These are phyloP conservation scores for Mycena olivaceomarginata DNA, from an alignment of 768 basidiomycete genomes.

Conservation along the genomic window DNA sequence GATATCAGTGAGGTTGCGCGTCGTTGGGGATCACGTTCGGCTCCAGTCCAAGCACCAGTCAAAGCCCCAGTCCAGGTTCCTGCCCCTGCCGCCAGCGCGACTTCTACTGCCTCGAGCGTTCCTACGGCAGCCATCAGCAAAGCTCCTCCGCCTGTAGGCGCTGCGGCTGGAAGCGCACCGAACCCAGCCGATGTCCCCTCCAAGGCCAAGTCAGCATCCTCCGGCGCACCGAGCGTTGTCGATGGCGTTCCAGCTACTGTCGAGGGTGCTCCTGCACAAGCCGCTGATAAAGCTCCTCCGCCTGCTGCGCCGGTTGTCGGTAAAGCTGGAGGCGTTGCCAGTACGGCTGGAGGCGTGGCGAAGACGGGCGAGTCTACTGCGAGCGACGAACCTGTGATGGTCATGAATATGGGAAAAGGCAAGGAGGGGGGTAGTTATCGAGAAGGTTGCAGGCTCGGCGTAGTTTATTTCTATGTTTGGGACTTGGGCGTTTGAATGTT, in stretches of 20 bases:
- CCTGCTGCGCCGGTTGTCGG: neutral
- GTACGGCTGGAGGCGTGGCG: neutral
- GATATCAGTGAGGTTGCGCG: too few species aligned
- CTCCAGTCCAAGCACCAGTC: neutral
- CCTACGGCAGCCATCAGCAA: neutral
- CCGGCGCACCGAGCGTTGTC: too few species aligned
- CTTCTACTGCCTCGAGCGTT: neutral
- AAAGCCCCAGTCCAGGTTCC: neutral
- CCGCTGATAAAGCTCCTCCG: neutral
- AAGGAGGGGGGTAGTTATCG: neutral
- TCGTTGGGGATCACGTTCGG: constrained; percentile 1
- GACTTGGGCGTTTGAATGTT: neutral
- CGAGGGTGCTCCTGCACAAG: neutral
- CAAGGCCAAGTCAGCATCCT: too few species aligned
- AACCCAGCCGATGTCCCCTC: too few species aligned
- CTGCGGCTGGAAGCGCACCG: neutral
- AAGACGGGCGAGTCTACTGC: neutral
- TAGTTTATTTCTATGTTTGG: constrained; percentile 13
- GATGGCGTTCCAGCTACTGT: too few species aligned
- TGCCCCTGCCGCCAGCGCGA: neutral
- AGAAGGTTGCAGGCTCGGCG: neutral
- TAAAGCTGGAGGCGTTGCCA: neutral
- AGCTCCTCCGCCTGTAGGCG: neutral
- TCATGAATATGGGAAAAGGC: neutral
- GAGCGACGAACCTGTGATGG: neutral